Base-by-base conservation (phyloP, 2,329 filamentous ascomycete genomes). In the Alternaria sp. region DNA sequence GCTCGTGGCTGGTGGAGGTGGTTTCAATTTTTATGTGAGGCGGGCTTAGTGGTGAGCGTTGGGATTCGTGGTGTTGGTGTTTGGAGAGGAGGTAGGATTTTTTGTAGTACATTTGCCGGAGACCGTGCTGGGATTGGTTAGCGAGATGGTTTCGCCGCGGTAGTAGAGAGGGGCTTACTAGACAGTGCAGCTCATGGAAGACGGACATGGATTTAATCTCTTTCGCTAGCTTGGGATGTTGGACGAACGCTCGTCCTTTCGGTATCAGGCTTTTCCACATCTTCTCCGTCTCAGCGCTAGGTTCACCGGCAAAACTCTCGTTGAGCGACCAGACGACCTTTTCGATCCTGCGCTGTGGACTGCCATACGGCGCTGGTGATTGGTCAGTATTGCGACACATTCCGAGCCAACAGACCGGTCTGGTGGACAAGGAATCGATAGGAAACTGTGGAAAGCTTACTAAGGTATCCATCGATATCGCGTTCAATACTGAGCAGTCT, bases 231-330 rank as follows among this genome's bases (percentile, higher is more conserved):
- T 10, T 43, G 3, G 60, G 60, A 3, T 63, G 54, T 11, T 11
- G 20, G 10, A 66, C 30, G 18, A 60, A 63, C 3, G 60, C 64
- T 33, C 54, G 37, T 6, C 60, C 60, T 20, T 43, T 25, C 0
- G 64, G 60, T 20, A 66, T 63, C 18, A 66, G 23, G 8, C 45
- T 46, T 15, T 25, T n/a, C 46, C 55, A 59, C 26, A 58, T 50
- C 15, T 54, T 47, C 12, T 59, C 46, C 5, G 43, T 68, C 67
- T 83, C 85, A 6, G 49, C 58, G 9, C 63, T 68, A 37, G 76
- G 71, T 67, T 84, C 85, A 57, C 79, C 79, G 30, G 79, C 79
- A 66, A 89, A 84, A 57, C 82, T 88, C 46, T 86, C 84, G 25
- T 66, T 66, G 7, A 43, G n/a, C 2, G 46, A 33, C 57, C 57